Percentiles rank a stretch among this genome's conserved stretches.
phyloP scores from a whole-genome alignment of 176 grass and related monocot genomes.

The Oryza brachyantha region DNA sequence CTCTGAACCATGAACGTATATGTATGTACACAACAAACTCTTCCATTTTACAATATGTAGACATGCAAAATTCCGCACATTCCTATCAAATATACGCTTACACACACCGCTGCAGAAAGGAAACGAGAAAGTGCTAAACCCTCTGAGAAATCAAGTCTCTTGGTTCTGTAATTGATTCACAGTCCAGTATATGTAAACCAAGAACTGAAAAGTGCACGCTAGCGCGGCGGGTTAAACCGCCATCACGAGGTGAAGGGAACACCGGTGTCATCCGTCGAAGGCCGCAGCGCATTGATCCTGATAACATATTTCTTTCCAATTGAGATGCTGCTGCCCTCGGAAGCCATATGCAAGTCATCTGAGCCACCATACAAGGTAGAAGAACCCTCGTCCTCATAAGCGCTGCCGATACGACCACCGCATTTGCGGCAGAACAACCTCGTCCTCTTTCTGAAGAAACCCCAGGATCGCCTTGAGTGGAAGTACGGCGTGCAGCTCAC shows the following conservation, averaged over 20 bases:
- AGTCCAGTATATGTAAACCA: neutral
- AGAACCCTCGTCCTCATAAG: slow-evolving; percentile 44
- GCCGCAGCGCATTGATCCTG: slow-evolving; percentile 61
- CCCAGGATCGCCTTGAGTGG: slow-evolving; percentile 49
- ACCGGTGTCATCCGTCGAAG: slow-evolving; percentile 33
- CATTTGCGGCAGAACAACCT: slow-evolving; percentile 65
- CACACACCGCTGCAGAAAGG: neutral
- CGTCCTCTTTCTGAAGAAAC: slow-evolving; percentile 47
- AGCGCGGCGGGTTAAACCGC: neutral
- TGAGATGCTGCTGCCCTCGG: slow-evolving; percentile 10
- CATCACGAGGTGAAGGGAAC: slow-evolving; percentile 24
- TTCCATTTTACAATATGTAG: slow-evolving; percentile 15
- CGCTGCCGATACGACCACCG: slow-evolving; percentile 37
- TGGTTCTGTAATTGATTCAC: neutral
- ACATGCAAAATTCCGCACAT: slow-evolving; percentile 1
- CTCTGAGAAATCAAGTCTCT: no score
- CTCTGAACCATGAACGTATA: neutral
- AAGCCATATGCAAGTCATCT: slow-evolving; percentile 12
- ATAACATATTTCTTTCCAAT: slow-evolving; percentile 59
- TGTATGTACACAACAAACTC: neutral
- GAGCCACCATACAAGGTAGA: slow-evolving; percentile 22
- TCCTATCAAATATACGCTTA: slow-evolving; percentile 20
- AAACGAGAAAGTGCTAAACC: no score
- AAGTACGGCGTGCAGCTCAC: slow-evolving; percentile 63
- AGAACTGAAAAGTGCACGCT: neutral